These are phyloP conservation scores for Sanguinoderma infundibulare DNA, from an alignment of 1,284 basidiomycete genomes.

Conservation along the genomic window DNA sequence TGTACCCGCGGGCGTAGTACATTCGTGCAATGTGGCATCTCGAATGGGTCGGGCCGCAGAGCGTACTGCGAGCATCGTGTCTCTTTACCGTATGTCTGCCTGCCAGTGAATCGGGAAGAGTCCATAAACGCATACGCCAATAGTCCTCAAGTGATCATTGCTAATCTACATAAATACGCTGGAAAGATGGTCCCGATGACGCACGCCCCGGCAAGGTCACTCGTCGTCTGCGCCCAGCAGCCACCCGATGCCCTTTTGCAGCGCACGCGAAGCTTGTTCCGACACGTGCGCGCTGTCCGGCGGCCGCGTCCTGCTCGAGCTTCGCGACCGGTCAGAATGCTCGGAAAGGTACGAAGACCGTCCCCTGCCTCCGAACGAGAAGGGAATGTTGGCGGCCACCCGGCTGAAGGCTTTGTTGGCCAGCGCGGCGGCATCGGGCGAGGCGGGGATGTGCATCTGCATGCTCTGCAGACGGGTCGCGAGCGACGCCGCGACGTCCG, in stretches of 20 bases:
- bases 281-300: slow-evolving; percentile 66
- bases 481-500: slow-evolving; percentile 51
- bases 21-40: slow-evolving; percentile 10
- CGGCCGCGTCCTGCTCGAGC: slow-evolving; percentile 44
- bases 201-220: slow-evolving; percentile 5
- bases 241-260: slow-evolving; percentile 88
- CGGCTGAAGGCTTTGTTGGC: slow-evolving; percentile 75
- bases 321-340: slow-evolving; percentile 44
- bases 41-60: slow-evolving; percentile 13
- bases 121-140: neutral
- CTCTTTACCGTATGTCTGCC: neutral
- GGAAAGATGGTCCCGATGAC: neutral
- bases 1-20: slow-evolving; percentile 11
- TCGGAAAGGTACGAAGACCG: slow-evolving; percentile 50
- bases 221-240: slow-evolving; percentile 79
- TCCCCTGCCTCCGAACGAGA: slow-evolving; percentile 54
- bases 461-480: slow-evolving; percentile 55
- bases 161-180: slow-evolving; percentile 4
- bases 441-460: slow-evolving; percentile 57
- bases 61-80: slow-evolving; percentile 12
- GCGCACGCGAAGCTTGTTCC: slow-evolving; percentile 68
- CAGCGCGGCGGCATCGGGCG: slow-evolving; percentile 74
- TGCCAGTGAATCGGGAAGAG: neutral
- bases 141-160: neutral
- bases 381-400: slow-evolving; percentile 81